Evolutionary conservation across 2,329 filamentous ascomycete genomes (phyloP), one percentile per base, ranked within the genome.

Genomic region (Fusarium agapanthi): DNA sequence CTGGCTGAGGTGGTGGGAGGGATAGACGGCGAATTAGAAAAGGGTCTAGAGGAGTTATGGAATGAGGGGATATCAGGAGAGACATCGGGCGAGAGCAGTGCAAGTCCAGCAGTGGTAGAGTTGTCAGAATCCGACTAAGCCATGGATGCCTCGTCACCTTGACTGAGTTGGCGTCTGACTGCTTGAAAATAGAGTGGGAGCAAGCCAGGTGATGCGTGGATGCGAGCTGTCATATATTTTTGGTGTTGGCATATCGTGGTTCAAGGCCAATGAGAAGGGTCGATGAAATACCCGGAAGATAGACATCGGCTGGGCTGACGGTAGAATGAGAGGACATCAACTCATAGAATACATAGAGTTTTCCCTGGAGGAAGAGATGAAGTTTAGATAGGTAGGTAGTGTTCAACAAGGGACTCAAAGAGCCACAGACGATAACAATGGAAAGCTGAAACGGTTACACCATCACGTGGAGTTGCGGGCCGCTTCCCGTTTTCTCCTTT

Each of bases 31-130:
- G 80, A 83, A 57, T 79, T 82, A 34, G 83, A 85, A 61, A 74
- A 74, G 38, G 82, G 83, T 61, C 71, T 85, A 64, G 77, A 78
- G 69, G 80, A 79, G 43, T 76, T 85, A 41, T 86, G 84, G 83
- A 81, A 84, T 59, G 78, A 82, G 58, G 83, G 83, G 30, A 77
- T 81, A 45, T 65, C 65, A 43, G 61, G 72, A 60, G 69, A 62
- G 51, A 62, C 50, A 20, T 32, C 45, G 32, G 63, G 64, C 44
- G 75, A 75, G 54, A 62, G 69, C 61, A 69, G 72, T 28, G 56
- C 65, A 69, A 74, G 69, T 18, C 68, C 74, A 55, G 50, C 68
- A 16, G 77, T 78, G 64, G 71, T 77, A 68, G 77, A 78, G 66
- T 56, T 78, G 62, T 71, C 61, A 38, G 75, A 76, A 40, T 69